These are phyloP conservation scores for Spongospora subterranea DNA, from an alignment of 208 protist species.

Conservation along the genomic window DNA sequence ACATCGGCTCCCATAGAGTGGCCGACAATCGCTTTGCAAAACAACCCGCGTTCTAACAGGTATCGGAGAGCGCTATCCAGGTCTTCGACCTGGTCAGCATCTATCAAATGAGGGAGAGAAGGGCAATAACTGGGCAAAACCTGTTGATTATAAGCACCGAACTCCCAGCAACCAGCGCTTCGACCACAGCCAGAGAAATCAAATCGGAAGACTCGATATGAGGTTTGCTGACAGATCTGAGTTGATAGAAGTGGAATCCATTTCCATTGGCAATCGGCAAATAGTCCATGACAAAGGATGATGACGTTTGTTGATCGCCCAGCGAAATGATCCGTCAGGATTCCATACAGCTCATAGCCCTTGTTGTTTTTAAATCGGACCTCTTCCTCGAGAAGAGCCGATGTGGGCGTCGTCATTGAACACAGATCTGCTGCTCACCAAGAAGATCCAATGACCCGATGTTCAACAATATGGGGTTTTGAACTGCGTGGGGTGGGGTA, in stretches of 20 bases:
- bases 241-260: constrained; percentile 5
- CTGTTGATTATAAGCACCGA: not conserved
- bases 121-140: too few species aligned
- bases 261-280: not conserved
- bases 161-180: not conserved
- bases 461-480: too few species aligned
- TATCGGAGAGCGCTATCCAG: not conserved
- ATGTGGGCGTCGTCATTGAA: too few species aligned
- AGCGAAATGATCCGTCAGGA: not conserved
- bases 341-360: not conserved
- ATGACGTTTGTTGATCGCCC: not conserved
- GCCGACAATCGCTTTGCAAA: not conserved
- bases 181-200: constrained; percentile 1
- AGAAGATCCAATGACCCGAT: too few species aligned
- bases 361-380: not conserved
- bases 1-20: constrained; percentile 3
- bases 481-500: too few species aligned
- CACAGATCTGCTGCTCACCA: too few species aligned
- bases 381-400: not conserved
- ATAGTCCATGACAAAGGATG: constrained; percentile 11
- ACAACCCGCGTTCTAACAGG: not conserved
- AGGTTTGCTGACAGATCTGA: not conserved
- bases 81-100: not conserved
- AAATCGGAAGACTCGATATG: constrained; percentile 6
- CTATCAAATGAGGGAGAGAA: too few species aligned